Evolutionary conservation across 176 grass and related monocot genomes (phyloP).

Genomic region (Secale cereale): DNA sequence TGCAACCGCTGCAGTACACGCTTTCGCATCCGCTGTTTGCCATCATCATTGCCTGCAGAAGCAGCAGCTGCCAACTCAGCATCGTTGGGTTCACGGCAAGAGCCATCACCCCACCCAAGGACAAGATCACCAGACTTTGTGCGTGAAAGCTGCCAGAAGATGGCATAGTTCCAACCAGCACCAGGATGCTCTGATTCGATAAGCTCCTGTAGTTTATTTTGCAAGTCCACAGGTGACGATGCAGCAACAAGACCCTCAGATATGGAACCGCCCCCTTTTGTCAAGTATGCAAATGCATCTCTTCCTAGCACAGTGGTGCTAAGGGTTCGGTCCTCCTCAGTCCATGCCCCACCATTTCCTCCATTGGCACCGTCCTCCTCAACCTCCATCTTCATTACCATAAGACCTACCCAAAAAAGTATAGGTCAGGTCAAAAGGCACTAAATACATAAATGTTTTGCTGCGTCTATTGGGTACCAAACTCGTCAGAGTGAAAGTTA

Average conservation of each 20-base stretch:
- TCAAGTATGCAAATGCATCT: constrained; percentile 83
- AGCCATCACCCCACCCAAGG: constrained; percentile 94
- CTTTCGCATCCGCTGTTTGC: constrained; percentile 57
- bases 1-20: constrained; percentile 73
- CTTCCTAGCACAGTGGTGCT: constrained; percentile 56
- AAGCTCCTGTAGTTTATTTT: constrained; percentile 82
- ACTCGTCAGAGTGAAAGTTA: neutral
- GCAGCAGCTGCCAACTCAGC: constrained; percentile 45
- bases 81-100: constrained; percentile 62
- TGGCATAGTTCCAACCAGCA: constrained; percentile 91
- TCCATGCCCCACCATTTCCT: constrained; percentile 48
- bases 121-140: constrained; percentile 79
- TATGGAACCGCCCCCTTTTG: constrained; percentile 51
- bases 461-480: neutral
- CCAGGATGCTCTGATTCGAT: constrained; percentile 57
- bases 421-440: neutral
- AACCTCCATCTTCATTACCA: constrained; percentile 65
- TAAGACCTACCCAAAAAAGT: constrained; percentile 29
- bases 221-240: constrained; percentile 57
- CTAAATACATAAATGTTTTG: neutral
- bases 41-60: constrained; percentile 32
- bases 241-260: constrained; percentile 66
- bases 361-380: constrained; percentile 30
- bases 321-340: constrained; percentile 61
- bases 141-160: constrained; percentile 91